Evolutionary conservation across 129 eudicot genomes (phyloP).

Genomic region (Pulicaria dysenterica): DNA sequence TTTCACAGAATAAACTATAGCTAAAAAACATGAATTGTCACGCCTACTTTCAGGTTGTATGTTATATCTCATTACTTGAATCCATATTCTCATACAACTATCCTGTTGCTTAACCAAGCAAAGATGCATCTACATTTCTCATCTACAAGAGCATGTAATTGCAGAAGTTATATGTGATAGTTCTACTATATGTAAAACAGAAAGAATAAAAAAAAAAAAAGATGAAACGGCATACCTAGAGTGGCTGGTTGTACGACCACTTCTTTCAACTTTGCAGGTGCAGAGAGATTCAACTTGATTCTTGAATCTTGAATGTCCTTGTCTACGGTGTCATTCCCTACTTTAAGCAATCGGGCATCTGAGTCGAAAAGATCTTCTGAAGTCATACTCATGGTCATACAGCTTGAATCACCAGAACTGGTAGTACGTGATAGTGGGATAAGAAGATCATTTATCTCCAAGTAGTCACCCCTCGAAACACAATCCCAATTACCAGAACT

Average conservation of each 20-base stretch:
- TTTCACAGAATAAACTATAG: background rate
- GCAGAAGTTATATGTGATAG: background rate
- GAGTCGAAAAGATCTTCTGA: slow-evolving; percentile 73
- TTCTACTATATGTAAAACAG: background rate
- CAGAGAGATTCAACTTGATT: slow-evolving; percentile 37
- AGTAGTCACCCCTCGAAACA: slow-evolving; percentile 44
- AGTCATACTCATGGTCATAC: slow-evolving; percentile 41
- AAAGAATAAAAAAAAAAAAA: background rate
- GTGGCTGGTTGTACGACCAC: slow-evolving; percentile 51
- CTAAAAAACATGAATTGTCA: background rate
- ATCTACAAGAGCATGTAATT: background rate
- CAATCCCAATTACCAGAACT: slow-evolving; percentile 51
- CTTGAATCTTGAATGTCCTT: slow-evolving; percentile 36
- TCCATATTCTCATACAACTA: background rate
- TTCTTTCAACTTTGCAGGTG: slow-evolving; percentile 38
- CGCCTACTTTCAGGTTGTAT: background rate
- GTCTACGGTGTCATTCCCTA: slow-evolving; percentile 43
- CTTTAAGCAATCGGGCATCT: slow-evolving; percentile 50
- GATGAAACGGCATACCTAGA: slow-evolving; percentile 44
- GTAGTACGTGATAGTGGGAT: slow-evolving; percentile 47
- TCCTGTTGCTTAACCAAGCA: background rate
- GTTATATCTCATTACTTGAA: background rate
- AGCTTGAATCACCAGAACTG: slow-evolving; percentile 67
- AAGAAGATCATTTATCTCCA: slow-evolving; percentile 71
- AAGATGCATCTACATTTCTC: background rate